These are phyloP conservation scores for Cucumis hystrix DNA, from an alignment of 306 rosid genomes.

Conservation along the genomic window DNA sequence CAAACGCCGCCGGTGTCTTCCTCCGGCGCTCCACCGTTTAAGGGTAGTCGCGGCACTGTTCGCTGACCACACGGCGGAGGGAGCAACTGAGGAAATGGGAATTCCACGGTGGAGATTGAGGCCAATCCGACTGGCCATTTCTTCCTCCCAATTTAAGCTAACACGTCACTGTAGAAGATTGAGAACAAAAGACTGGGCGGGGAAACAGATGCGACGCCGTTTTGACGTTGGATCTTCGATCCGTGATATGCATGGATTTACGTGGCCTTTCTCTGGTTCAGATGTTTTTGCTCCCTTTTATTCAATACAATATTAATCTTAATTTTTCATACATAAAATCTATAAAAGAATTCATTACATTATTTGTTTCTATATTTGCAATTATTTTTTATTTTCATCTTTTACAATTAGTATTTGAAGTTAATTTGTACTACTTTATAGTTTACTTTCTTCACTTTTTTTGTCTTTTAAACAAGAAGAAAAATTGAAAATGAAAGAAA, in stretches of 20 bases:
- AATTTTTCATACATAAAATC: too few species aligned
- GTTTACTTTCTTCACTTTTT: too few species aligned
- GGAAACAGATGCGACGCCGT: background rate
- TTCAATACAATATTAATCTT: background rate
- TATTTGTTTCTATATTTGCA: too few species aligned
- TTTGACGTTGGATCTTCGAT: background rate
- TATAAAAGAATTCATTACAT: too few species aligned
- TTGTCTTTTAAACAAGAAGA: too few species aligned
- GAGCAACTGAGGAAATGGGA: constrained; percentile 6
- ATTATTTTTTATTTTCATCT: too few species aligned
- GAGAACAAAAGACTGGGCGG: background rate
- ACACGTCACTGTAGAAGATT: background rate
- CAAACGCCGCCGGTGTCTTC: constrained; percentile 39
- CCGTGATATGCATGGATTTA: constrained; percentile 13
- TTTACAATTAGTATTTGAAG: too few species aligned
- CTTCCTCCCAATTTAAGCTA: background rate
- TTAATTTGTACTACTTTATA: too few species aligned
- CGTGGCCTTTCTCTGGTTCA: constrained; percentile 23
- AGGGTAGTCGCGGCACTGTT: background rate
- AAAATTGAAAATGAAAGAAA: too few species aligned
- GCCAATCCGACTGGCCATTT: constrained; percentile 36
- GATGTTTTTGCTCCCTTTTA: background rate
- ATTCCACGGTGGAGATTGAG: constrained; percentile 13
- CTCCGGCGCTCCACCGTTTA: constrained; percentile 17
- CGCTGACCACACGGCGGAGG: constrained; percentile 5